Base-by-base conservation (phyloP, 2,329 filamentous ascomycete genomes). In the Emericellopsis atlantica region DNA sequence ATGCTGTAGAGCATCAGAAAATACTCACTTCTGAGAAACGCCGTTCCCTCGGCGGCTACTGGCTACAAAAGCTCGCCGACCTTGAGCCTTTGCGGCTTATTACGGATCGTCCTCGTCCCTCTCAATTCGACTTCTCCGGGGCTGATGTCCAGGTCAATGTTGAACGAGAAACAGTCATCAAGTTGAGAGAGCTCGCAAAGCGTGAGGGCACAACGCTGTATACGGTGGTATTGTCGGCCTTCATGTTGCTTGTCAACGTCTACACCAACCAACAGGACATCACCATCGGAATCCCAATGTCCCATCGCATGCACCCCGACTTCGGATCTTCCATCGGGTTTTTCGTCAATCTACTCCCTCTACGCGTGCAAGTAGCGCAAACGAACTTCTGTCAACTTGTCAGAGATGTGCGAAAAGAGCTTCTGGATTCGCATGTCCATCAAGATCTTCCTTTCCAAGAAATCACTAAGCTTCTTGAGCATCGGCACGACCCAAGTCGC, bases 361-460 rank as follows among this genome's bases (percentile, higher is more conserved):
- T 42, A 21, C 34, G 40, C 9, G 18, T 42, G 10, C 24, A 21
- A 6, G 23, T 42, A 11, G 15, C 38, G 5, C 22, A 42, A 14
- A 31, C 10, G 18, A 37, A 37, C 10, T n/a, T 37, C 24, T 9
- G 32, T 7, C 18, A 31, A 15, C 39, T 35, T 15, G 31, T 16
- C 10, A 36, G 23, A 23, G 15, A 14, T 14, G 32, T 26, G 6
- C 26, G 12, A 7, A 29, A 29, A 12, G 26, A 4, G 12, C 26
- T 29, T 12, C 12, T 29, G 26, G 26, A 29, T 29, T 9, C 26
- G 4, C 26, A 41, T 24, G 29, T 37, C 14, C 24, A 41, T 31
- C 40, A 41, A 32, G 40, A 41, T 21, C 21, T 31, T 26, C 40
- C 35, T 21, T 41, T 41, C 33, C 33, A 41, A 22, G 24, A 37